Evolutionary conservation across 1,284 basidiomycete genomes (phyloP).

Genomic region (Gomphus sp.): DNA sequence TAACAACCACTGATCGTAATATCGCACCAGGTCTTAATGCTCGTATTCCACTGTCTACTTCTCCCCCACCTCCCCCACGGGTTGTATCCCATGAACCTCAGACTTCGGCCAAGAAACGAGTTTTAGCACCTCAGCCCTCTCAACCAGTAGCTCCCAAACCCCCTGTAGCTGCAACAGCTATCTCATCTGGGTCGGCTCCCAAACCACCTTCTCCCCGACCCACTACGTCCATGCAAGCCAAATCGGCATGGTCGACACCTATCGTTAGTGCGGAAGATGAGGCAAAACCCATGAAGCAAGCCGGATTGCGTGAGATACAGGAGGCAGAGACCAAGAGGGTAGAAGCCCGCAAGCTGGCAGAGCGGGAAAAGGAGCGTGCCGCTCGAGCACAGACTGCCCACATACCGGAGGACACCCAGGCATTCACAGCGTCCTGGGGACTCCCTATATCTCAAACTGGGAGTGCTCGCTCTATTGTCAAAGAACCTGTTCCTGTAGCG

Average conservation of each 20-base stretch:
- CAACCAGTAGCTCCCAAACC: constrained; percentile 11
- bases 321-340: constrained; percentile 82
- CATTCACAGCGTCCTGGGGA: constrained; percentile 68
- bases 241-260: constrained; percentile 42
- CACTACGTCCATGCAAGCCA: constrained; percentile 18
- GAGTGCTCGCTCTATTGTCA: constrained; percentile 31
- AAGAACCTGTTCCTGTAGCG: constrained; percentile 31
- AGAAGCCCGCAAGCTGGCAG: constrained; percentile 60
- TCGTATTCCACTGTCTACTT: constrained; percentile 18
- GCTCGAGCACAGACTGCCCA: constrained; percentile 46
- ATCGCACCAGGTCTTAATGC: constrained; percentile 22
- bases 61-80: constrained; percentile 21
- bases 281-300: constrained; percentile 37
- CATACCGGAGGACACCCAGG: constrained; percentile 21
- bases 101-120: constrained; percentile 18
- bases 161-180: constrained; percentile 13
- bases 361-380: constrained; percentile 50
- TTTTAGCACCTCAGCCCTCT: constrained; percentile 14
- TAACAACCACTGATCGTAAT: constrained; percentile 18
- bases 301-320: constrained; percentile 87
- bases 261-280: constrained; percentile 46
- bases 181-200: constrained; percentile 14
- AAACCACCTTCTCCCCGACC: constrained; percentile 14
- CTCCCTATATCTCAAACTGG: constrained; percentile 66
- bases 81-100: constrained; percentile 13